Percentiles rank a stretch among this genome's conserved stretches.
Evolutionary conservation across 2,329 filamentous ascomycete genomes (phyloP).

Genomic region (Hypoxylon sp.): DNA sequence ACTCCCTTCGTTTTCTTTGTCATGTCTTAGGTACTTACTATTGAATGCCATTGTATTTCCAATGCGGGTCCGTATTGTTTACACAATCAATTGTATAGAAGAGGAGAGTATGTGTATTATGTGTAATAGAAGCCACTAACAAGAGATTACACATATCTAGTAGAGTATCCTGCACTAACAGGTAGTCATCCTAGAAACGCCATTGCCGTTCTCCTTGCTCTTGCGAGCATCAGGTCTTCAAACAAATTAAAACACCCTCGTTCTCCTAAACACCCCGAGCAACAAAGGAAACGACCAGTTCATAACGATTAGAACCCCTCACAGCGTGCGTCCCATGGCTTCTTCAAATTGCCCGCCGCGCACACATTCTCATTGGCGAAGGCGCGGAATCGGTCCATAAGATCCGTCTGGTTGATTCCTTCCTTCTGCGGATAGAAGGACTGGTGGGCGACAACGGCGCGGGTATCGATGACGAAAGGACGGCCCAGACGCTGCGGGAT

Average conservation of each 20-base stretch:
- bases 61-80: not conserved
- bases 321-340: slow-evolving; percentile 44
- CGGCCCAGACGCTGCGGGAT: slow-evolving; percentile 57
- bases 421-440: slow-evolving; percentile 60
- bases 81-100: not conserved
- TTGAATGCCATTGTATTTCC: not conserved
- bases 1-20: not conserved
- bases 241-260: not conserved
- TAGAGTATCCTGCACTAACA: too few relatives aligned
- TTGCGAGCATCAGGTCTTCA: not conserved
- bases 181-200: not conserved
- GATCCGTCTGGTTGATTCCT: slow-evolving; percentile 64
- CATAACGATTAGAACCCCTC: slow-evolving; percentile 36
- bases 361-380: slow-evolving; percentile 69
- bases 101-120: not conserved
- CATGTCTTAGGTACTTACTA: not conserved
- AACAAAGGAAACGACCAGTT: not conserved
- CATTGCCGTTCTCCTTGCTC: not conserved
- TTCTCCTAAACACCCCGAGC: not conserved
- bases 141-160: not conserved
- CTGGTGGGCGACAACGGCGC: slow-evolving; percentile 67
- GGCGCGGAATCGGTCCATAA: slow-evolving; percentile 66
- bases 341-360: slow-evolving; percentile 40
- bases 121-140: not conserved
- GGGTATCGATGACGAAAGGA: slow-evolving; percentile 66